Evolutionary conservation across 2,329 filamentous ascomycete species (phyloP).

Genomic region (Phaeosphaeriaceae sp.): DNA sequence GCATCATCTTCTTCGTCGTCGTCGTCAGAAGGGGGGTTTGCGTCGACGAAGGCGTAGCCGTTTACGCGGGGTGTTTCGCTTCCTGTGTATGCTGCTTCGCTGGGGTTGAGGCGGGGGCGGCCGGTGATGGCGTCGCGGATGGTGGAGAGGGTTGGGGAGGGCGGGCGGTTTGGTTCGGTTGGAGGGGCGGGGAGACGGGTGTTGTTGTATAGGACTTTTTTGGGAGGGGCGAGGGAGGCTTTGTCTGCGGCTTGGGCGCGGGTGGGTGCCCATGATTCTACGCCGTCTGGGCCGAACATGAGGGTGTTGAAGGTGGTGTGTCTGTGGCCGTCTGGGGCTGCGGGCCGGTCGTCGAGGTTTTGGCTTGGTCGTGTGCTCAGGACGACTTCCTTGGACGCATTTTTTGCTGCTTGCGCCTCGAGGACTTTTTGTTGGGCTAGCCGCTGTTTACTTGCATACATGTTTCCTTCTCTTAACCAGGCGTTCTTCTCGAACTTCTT

Average conservation of each 20-base stretch:
- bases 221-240: constrained; percentile 75
- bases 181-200: constrained; percentile 71
- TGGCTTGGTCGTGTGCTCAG: constrained; percentile 63
- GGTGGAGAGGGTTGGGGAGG: constrained; percentile 83
- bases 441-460: constrained; percentile 70
- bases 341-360: constrained; percentile 73
- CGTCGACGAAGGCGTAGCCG: constrained; percentile 93
- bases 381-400: constrained; percentile 32
- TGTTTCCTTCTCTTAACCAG: constrained; percentile 90
- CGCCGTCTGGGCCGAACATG: constrained; percentile 80
- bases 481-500: constrained; percentile 83
- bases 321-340: constrained; percentile 77
- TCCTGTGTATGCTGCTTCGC: constrained; percentile 67
- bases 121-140: constrained; percentile 83
- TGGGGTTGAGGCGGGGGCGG: constrained; percentile 66
- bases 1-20: constrained; percentile 48
- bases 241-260: constrained; percentile 71
- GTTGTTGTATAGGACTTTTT: constrained; percentile 78
- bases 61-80: constrained; percentile 88
- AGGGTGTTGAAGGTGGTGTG: constrained; percentile 76
- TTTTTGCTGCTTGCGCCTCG: constrained; percentile 60
- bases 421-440: constrained; percentile 75
- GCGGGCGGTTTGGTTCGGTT: constrained; percentile 57
- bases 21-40: constrained; percentile 76
- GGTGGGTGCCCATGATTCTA: constrained; percentile 64